These are phyloP conservation scores for Petunia secreta DNA, from an alignment of 257 asterid species.

Conservation along the genomic window DNA sequence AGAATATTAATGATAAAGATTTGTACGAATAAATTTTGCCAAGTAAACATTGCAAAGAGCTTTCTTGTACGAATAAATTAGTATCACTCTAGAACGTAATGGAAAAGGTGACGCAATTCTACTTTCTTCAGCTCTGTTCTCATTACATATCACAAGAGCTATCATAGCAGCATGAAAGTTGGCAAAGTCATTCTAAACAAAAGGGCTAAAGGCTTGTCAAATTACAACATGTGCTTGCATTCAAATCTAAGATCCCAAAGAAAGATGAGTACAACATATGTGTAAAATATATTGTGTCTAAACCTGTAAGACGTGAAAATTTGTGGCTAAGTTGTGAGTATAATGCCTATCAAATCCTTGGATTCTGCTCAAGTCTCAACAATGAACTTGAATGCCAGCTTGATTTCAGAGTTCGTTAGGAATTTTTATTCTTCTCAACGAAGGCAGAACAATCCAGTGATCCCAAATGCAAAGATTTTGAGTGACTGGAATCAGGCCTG, in stretches of 20 bases:
- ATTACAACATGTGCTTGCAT: constrained; percentile 5
- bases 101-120: not conserved
- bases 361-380: not conserved
- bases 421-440: not conserved
- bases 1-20: no score
- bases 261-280: not conserved
- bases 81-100: not conserved
- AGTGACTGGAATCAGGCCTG: not conserved
- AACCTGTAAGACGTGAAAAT: not conserved
- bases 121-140: not conserved
- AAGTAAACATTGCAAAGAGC: no score
- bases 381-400: constrained; percentile 9
- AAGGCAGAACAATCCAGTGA: not conserved
- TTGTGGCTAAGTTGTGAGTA: not conserved
- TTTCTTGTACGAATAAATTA: no score
- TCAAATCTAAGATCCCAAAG: not conserved
- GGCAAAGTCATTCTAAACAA: not conserved
- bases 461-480: not conserved
- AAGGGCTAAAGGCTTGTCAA: not conserved
- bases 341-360: constrained; percentile 10
- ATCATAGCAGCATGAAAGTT: not conserved
- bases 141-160: not conserved
- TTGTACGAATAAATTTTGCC: no score
- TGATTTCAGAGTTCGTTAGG: constrained; percentile 12
- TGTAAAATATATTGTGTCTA: not conserved